Conservation (phyloP, 371 early-diverging fungal species). For the Mortierella sp. region DNA sequence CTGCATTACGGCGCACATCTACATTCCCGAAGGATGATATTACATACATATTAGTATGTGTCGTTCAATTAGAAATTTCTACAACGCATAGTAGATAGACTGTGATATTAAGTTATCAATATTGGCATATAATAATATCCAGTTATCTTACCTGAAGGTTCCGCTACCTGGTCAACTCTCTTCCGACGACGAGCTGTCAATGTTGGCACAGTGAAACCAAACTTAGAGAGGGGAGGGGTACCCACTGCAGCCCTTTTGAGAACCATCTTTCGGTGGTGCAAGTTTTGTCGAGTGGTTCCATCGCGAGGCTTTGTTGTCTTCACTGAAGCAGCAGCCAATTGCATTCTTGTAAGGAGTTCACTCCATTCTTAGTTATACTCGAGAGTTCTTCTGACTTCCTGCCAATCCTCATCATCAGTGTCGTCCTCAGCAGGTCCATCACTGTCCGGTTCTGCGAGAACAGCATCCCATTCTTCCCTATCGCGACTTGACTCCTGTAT, state of each 20-base stretch:
- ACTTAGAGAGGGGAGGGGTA: too few relatives aligned
- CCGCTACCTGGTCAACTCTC: background rate
- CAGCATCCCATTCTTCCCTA: conserved; percentile 13
- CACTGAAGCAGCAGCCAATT: background rate
- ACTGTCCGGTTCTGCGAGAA: conserved; percentile 15
- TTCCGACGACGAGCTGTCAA: background rate
- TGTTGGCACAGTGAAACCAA: too few relatives aligned
- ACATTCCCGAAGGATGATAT: too few relatives aligned
- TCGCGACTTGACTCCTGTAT: conserved; percentile 10
- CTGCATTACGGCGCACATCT: too few relatives aligned
- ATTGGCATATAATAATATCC: too few relatives aligned
- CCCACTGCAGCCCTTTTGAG: too few relatives aligned
- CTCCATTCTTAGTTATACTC: background rate
- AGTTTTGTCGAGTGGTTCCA: conserved; percentile 4
- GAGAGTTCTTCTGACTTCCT: conserved; percentile 3
- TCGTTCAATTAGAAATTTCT: too few relatives aligned
- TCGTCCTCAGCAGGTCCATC: conserved; percentile 6
- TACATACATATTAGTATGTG: too few relatives aligned
- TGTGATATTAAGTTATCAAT: too few relatives aligned
- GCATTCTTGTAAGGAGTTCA: conserved; percentile 8
- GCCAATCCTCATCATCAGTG: conserved; percentile 9
- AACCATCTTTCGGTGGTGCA: background rate
- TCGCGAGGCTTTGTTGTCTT: background rate
- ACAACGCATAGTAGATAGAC: too few relatives aligned
- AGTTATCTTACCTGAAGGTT: too few relatives aligned